Percentiles rank a stretch among this genome's conserved stretches.
phyloP scores from a whole-genome alignment of 1,284 basidiomycete species.

The Entoloma clypeatum region DNA sequence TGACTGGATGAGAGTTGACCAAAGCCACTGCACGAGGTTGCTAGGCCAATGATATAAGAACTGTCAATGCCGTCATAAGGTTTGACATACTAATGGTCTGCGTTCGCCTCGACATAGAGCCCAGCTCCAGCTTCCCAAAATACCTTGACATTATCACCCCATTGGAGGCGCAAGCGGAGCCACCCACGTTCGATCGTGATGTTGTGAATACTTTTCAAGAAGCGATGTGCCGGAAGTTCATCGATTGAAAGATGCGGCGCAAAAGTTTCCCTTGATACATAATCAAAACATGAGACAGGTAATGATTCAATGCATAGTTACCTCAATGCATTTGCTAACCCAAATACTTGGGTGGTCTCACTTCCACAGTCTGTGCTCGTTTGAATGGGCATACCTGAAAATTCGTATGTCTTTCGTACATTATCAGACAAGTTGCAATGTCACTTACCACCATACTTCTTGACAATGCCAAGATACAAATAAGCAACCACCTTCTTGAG shows the following conservation, averaged over 20 bases:
- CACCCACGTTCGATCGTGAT: slow-evolving; percentile 33
- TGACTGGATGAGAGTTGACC: slow-evolving; percentile 27
- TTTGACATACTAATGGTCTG: slow-evolving; percentile 22
- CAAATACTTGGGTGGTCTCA: slow-evolving; percentile 30
- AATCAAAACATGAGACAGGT: slow-evolving; percentile 5
- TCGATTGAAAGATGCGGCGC: slow-evolving; percentile 19
- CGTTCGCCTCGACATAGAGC: slow-evolving; percentile 22
- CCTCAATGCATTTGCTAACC: slow-evolving; percentile 29
- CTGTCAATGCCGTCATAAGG: neutral
- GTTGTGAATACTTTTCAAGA: slow-evolving; percentile 30
- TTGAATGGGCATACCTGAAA: slow-evolving; percentile 33
- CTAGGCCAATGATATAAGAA: slow-evolving; percentile 19
- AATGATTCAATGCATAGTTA: slow-evolving; percentile 14
- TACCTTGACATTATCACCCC: slow-evolving; percentile 29
- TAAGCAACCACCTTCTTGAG: slow-evolving; percentile 26
- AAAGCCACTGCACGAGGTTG: slow-evolving; percentile 30
- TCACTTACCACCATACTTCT: slow-evolving; percentile 26
- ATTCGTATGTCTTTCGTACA: neutral
- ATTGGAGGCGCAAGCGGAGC: slow-evolving; percentile 26
- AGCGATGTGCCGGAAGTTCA: slow-evolving; percentile 27
- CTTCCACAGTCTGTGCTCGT: slow-evolving; percentile 32
- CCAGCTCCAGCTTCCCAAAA: slow-evolving; percentile 23
- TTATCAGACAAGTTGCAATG: slow-evolving; percentile 1
- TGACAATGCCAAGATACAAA: slow-evolving; percentile 28
- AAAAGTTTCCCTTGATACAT: slow-evolving; percentile 1